phyloP scores from a whole-genome alignment of 169 alveolate species.

The Theileria luwenshuni region DNA sequence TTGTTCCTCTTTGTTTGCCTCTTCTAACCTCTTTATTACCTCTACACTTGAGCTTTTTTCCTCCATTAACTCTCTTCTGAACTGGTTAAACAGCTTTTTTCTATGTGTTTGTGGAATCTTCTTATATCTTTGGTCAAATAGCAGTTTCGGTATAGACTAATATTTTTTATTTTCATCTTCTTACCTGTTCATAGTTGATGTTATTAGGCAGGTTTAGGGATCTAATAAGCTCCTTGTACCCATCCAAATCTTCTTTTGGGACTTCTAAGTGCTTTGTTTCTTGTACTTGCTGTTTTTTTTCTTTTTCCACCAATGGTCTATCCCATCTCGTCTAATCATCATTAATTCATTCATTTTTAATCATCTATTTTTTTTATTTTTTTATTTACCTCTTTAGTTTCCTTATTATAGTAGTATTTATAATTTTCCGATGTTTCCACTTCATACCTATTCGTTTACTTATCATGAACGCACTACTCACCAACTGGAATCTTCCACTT shows the following conservation, averaged over 20 bases:
- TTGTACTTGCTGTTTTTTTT: slow-evolving; percentile 22
- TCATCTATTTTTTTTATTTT: too few relatives aligned
- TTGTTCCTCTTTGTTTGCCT: neutral
- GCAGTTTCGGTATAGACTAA: slow-evolving; percentile 51
- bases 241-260: slow-evolving; percentile 31
- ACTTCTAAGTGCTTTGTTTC: slow-evolving; percentile 36
- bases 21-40: neutral
- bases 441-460: slow-evolving; percentile 40
- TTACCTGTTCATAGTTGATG: slow-evolving; percentile 47
- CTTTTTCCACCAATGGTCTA: slow-evolving; percentile 15
- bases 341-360: neutral
- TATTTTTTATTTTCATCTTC: neutral
- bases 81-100: slow-evolving; percentile 25
- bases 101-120: slow-evolving; percentile 49
- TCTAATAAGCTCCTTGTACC: slow-evolving; percentile 39
- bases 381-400: slow-evolving; percentile 45
- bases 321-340: slow-evolving; percentile 50
- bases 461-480: neutral
- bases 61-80: slow-evolving; percentile 41
- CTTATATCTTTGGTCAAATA: slow-evolving; percentile 32
- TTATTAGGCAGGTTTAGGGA: slow-evolving; percentile 32
- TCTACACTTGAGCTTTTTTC: slow-evolving; percentile 20
- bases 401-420: slow-evolving; percentile 55
- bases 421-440: slow-evolving; percentile 54
- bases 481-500: slow-evolving; percentile 61